Conservation (phyloP, 441 rosid species). For the Hura crepitans region DNA sequence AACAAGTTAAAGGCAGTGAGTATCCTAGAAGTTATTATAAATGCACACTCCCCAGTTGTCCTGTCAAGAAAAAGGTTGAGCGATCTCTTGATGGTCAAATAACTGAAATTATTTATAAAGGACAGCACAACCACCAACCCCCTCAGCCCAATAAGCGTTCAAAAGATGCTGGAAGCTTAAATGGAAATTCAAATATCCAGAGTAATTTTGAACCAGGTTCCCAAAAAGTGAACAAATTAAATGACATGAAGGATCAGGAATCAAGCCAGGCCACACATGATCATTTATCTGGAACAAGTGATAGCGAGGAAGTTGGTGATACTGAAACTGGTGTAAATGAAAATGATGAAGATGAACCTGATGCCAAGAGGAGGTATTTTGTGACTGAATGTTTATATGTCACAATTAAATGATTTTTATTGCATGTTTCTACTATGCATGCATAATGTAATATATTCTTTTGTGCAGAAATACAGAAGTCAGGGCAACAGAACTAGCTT, state of each 20-base stretch:
- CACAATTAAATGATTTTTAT: background rate
- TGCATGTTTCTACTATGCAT: background rate
- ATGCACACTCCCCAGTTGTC: slow-evolving; percentile 71
- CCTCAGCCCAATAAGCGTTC: slow-evolving; percentile 56
- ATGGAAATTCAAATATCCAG: slow-evolving; percentile 34
- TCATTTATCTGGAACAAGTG: slow-evolving; percentile 54
- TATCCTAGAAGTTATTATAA: slow-evolving; percentile 90
- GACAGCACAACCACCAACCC: slow-evolving; percentile 71
- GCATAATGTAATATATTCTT: slow-evolving; percentile 6
- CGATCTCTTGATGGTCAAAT: slow-evolving; percentile 81
- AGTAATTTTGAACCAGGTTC: slow-evolving; percentile 37
- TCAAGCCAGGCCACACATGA: slow-evolving; percentile 58
- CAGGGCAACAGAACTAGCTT: slow-evolving; percentile 44
- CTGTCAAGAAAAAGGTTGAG: slow-evolving; percentile 90
- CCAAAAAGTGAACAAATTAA: slow-evolving; percentile 30
- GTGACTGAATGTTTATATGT: background rate
- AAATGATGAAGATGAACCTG: slow-evolving; percentile 59
- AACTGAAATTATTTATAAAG: slow-evolving; percentile 84
- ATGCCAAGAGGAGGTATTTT: slow-evolving; percentile 60
- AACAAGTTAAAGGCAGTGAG: slow-evolving; percentile 89
- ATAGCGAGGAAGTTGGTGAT: slow-evolving; percentile 59
- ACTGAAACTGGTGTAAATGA: slow-evolving; percentile 40
- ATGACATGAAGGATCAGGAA: slow-evolving; percentile 50
- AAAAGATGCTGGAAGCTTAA: slow-evolving; percentile 42
- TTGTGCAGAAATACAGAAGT: slow-evolving; percentile 45